These are phyloP conservation scores for Trichopus zeylanicus DNA, from an alignment of 116 monocot species.

Conservation along the genomic window DNA sequence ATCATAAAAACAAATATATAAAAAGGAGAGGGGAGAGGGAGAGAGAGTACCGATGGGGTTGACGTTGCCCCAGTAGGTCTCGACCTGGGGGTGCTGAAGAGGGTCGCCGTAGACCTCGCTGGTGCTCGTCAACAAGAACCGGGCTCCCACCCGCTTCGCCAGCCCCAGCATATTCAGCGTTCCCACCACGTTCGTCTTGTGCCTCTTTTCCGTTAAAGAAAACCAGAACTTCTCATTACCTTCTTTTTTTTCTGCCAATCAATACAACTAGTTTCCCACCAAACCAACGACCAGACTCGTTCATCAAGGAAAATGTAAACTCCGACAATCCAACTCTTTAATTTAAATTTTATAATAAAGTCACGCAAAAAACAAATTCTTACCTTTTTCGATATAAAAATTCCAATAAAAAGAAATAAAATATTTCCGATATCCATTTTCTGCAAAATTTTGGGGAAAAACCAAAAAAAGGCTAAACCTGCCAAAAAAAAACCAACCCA, in stretches of 20 bases:
- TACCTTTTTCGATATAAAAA: too few species aligned
- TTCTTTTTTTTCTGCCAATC: not conserved
- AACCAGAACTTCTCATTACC: not conserved
- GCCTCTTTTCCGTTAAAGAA: slow-evolving; percentile 1
- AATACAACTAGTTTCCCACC: too few species aligned
- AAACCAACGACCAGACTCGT: too few species aligned
- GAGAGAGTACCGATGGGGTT: slow-evolving; percentile 71
- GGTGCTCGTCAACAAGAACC: slow-evolving; percentile 88
- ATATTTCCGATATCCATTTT: too few species aligned
- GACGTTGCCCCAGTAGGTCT: slow-evolving; percentile 98
- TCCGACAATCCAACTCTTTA: too few species aligned
- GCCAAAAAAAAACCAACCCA: too few species aligned
- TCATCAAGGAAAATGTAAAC: too few species aligned
- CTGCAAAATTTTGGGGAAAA: too few species aligned
- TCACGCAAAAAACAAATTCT: too few species aligned
- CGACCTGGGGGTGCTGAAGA: slow-evolving; percentile 86
- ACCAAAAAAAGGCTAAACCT: too few species aligned
- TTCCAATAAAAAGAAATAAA: too few species aligned
- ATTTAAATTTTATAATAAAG: too few species aligned
- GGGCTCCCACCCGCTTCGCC: slow-evolving; percentile 83
- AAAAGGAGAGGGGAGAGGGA: not conserved
- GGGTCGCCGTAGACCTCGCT: slow-evolving; percentile 97
- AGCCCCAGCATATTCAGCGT: slow-evolving; percentile 95
- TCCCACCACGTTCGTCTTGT: slow-evolving; percentile 98
- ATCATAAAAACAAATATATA: slow-evolving; percentile 3